Evolutionary conservation across 139 green algal species (phyloP), one percentile per base, ranked within the genome.

Genomic region (Raphidocelis subcapitata): DNA sequence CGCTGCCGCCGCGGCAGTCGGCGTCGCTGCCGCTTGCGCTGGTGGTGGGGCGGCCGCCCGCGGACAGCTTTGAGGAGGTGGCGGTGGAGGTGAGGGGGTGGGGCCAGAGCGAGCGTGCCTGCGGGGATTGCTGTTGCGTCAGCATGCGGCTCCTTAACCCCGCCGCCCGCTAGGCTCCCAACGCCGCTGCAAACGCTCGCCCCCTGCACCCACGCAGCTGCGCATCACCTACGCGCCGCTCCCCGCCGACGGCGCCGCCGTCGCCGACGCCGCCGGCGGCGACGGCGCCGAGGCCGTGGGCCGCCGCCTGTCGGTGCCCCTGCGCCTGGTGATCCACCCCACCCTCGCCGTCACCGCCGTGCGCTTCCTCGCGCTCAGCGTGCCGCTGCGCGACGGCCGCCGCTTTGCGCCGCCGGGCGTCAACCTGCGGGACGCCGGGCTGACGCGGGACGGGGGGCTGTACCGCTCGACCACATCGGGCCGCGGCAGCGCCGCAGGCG

Each of bases 1-100:
- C 69, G 16, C 69, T 76, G 33, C 23, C 49, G 31, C 69, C 69
- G 18, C 59, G 69, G 12, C 44, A 21, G 41, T 63, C 44, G 21
- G 4, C 62, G 8, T 63, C 57, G 18, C 69, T 76, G 44, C 69
- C 69, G 18, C 59, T 76, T 57, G n/a, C 69, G 24, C 56, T 76
- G 0, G 21, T 24, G 3, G 60, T 76, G 0, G 69, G 69, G 41
- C 60, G 61, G 32, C 60, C 69, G n/a, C 60, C 69, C 21, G 59
- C 44, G 3, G 59, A 69, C 33, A 31, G 41, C 5, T 76, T 63
- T 62, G 59, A 76, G 49, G 59, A 57, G 4, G 59, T 69, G 16
- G 41, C 35, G 26, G 36, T 75, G 26, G 37, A 75, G 69, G 57
- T 75, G 37, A 12, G 46, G 46, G 46, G 46, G 46, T 12, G 46